These are phyloP conservation scores for Actinomucor elegans DNA, from an alignment of 371 early-diverging fungal genomes.

Conservation along the genomic window DNA sequence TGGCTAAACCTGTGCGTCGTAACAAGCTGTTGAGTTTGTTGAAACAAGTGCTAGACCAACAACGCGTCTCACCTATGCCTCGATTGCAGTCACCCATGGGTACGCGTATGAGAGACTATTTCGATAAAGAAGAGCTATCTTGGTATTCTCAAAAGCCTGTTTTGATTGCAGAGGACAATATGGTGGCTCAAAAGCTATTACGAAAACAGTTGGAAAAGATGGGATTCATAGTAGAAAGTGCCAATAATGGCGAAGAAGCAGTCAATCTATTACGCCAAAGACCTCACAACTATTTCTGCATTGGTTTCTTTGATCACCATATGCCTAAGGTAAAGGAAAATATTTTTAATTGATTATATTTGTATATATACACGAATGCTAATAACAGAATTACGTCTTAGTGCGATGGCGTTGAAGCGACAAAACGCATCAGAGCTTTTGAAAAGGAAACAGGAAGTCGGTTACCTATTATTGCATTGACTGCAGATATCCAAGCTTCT, in stretches of 20 bases:
- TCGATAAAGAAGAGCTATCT: conserved; percentile 30
- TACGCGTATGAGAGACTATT: conserved; percentile 37
- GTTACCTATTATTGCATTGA: conserved; percentile 60
- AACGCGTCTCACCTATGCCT: conserved; percentile 8
- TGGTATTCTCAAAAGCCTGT: conserved; percentile 39
- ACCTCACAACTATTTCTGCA: conserved; percentile 33
- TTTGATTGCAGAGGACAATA: conserved; percentile 51
- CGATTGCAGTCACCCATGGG: conserved; percentile 7
- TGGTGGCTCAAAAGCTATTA: conserved; percentile 48
- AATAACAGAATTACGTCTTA: conserved; percentile 2
- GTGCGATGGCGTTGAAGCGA: conserved; percentile 62
- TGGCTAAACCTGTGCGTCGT: conserved; percentile 61
- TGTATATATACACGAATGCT: background rate
- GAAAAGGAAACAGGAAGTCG: conserved; percentile 22
- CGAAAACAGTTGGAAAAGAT: conserved; percentile 47
- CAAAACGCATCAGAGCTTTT: conserved; percentile 41
- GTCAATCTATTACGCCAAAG: conserved; percentile 36
- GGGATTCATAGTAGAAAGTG: conserved; percentile 48
- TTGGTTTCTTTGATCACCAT: conserved; percentile 54
- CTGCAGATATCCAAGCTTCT: conserved; percentile 56
- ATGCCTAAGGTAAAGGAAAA: conserved; percentile 46
- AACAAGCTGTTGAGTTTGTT: conserved; percentile 44
- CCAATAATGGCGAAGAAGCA: conserved; percentile 52
- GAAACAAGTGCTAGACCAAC: conserved; percentile 34
- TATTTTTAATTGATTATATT: background rate